Evolutionary conservation across 495 filamentous ascomycete genomes (phyloP), one percentile per base, ranked within the genome.

Genomic region (Amorphotheca resinae): DNA sequence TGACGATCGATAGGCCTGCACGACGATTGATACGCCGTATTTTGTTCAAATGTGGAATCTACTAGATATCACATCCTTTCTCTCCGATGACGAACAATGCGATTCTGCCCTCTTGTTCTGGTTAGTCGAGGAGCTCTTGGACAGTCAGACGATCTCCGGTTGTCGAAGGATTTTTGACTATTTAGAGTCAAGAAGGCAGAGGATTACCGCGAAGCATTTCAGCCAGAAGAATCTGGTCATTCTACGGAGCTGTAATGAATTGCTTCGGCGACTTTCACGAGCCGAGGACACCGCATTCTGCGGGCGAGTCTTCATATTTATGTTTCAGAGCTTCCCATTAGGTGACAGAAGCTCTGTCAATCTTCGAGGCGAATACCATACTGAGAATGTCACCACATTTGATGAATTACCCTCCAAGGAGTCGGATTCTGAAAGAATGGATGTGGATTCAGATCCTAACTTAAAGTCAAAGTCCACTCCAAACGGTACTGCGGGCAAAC

Each of bases 311-410:
- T 94, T 94, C 57, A 93, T 99, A 49, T 99, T 94, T 56, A 75
- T 96, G 44, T 96, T 95, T 60, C 91, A 96, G 59, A 93, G 84
- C 58, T 95, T 96, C 54, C 87, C 91, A 9, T 69, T 96, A 0
- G 87, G 88, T 20, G 91, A 99, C 63, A 89, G 84, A 54, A 95
- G 91, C 58, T 94, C 88, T 1, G 89, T 99, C 37, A 99, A 99
- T 52, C 72, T 95, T 36, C 77, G 93, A 21, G 91, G 91, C 51
- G 91, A 96, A 61, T 99, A 88, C 49, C 93, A 99, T 54, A 75
- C 80, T 15, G 89, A 95, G 52, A 99, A 99, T 71, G 76, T 91
- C 39, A 99, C 91, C 1, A 78, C 73, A 0, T 96, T 77, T 57
- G 88, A 95, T 43, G 69, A 74, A 14, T 64, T 65, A 14, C 49